phyloP scores from a whole-genome alignment of 2,329 filamentous ascomycete species.

The Dactylellina sp. region DNA sequence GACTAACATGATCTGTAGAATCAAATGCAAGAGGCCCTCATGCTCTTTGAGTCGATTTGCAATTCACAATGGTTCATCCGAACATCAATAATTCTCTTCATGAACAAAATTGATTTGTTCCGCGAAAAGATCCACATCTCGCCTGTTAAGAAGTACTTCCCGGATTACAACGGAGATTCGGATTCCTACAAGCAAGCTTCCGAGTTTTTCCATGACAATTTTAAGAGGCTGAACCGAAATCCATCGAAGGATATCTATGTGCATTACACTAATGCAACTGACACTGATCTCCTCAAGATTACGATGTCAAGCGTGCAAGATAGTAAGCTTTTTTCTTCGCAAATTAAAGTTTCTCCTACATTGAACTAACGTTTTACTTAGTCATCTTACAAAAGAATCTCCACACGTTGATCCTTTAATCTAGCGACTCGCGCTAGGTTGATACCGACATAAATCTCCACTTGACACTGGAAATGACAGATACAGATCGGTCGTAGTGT shows the following conservation, averaged over 20 bases:
- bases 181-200: constrained; percentile 79
- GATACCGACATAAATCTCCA: background rate
- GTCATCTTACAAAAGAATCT: constrained; percentile 61
- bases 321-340: constrained; percentile 62
- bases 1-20: constrained; percentile 69
- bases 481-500: constrained; percentile 1
- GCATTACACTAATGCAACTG: constrained; percentile 72
- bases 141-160: constrained; percentile 80
- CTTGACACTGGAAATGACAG: constrained; percentile 5
- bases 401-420: constrained; percentile 60
- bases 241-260: constrained; percentile 71
- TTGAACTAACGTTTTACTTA: constrained; percentile 27
- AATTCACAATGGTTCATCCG: constrained; percentile 88
- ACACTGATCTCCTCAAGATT: constrained; percentile 82
- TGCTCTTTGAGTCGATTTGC: constrained; percentile 86
- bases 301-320: constrained; percentile 88
- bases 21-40: constrained; percentile 90
- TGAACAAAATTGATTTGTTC: constrained; percentile 90
- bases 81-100: constrained; percentile 83
- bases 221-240: constrained; percentile 78
- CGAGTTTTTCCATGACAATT: constrained; percentile 86
- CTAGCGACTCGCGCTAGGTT: background rate
- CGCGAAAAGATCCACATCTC: constrained; percentile 77
- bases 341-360: background rate
- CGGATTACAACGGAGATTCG: constrained; percentile 79